Conservation (phyloP, 2,329 filamentous ascomycete species). For the Trichophyton mentagrophytes region DNA sequence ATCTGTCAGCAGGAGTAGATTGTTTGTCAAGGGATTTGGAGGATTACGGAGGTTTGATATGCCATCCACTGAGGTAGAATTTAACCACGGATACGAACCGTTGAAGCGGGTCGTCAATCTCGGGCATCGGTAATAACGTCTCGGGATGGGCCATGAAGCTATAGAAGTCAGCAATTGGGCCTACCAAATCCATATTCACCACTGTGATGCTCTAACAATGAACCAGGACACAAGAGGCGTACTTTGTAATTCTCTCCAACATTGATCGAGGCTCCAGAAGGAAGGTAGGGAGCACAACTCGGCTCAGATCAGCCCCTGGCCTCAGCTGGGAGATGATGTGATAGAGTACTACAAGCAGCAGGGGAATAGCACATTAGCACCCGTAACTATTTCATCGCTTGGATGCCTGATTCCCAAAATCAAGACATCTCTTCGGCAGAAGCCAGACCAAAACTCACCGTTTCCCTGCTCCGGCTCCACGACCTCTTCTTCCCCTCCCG, state of each 20-base stretch:
- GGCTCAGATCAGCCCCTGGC: conserved; percentile 85
- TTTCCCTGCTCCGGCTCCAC: conserved; percentile 91
- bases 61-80: conserved; percentile 97
- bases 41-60: conserved; percentile 87
- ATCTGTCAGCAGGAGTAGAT: neutral
- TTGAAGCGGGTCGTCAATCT: conserved; percentile 75
- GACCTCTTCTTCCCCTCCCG: conserved; percentile 56
- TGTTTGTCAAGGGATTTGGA: neutral
- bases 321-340: conserved; percentile 97
- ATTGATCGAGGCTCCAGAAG: conserved; percentile 96
- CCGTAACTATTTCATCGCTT: neutral
- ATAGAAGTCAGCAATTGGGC: conserved; percentile 6
- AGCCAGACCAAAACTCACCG: conserved; percentile 43
- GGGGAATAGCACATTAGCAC: neutral
- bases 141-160: conserved; percentile 99
- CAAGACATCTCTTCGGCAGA: neutral
- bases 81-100: conserved; percentile 92
- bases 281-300: conserved; percentile 90
- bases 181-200: neutral
- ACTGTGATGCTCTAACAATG: neutral
- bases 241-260: conserved; percentile 98
- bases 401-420: neutral
- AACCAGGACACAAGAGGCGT: conserved; percentile 23
- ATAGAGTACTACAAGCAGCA: conserved; percentile 55
- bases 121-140: conserved; percentile 75